Evolutionary conservation across 139 green algal species (phyloP).

Genomic region (Micractinium sp.): DNA sequence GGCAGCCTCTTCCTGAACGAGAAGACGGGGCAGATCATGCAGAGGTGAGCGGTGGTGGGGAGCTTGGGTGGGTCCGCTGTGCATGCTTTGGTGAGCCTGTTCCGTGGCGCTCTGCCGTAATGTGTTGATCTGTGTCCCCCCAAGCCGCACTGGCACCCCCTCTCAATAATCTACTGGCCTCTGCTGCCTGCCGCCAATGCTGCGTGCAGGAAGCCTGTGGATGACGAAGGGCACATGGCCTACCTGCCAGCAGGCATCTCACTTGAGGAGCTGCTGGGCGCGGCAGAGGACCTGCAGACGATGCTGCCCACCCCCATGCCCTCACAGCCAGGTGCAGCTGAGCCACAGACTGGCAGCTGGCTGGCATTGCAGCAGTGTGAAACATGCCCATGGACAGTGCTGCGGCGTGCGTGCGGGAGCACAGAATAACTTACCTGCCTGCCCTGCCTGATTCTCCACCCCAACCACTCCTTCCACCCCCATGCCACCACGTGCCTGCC

Average conservation of each 20-base stretch:
- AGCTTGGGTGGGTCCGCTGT: too few species aligned
- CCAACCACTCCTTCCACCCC: neutral
- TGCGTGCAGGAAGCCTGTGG: constrained; percentile 11
- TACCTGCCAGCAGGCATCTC: constrained; percentile 36
- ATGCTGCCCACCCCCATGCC: constrained; percentile 33
- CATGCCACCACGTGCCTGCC: neutral
- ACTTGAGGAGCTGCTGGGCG: constrained; percentile 33
- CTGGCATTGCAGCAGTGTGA: neutral
- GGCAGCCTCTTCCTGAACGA: constrained; percentile 36
- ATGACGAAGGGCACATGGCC: constrained; percentile 24
- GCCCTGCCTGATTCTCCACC: neutral
- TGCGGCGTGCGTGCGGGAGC: neutral
- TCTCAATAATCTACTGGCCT: neutral
- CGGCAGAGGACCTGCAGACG: constrained; percentile 30
- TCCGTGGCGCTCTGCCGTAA: neutral
- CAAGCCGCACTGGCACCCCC: neutral
- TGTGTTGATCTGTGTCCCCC: neutral
- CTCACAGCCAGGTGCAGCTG: neutral
- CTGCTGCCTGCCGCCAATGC: neutral
- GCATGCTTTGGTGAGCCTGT: neutral
- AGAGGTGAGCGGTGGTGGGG: neutral
- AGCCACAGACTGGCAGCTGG: neutral
- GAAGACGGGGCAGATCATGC: constrained; percentile 39
- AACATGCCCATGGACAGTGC: neutral
- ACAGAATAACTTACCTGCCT: neutral